A percentile compares a stretch with the other conserved stretches of the same genome.
Evolutionary conservation across 345 rosid species (phyloP).

Genomic region (Trapa bicornis): DNA sequence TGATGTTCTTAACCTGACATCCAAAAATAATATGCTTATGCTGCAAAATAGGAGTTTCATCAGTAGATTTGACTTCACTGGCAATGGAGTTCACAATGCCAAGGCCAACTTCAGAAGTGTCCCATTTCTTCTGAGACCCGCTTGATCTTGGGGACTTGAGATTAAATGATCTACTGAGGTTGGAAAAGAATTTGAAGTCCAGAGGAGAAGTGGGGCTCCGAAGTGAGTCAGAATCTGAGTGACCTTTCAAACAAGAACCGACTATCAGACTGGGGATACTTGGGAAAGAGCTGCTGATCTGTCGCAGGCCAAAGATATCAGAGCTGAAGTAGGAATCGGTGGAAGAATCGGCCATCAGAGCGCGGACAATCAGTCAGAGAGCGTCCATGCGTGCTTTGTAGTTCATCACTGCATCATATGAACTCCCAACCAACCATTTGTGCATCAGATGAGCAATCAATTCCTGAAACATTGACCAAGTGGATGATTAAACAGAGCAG

Average conservation of each 20-base stretch:
- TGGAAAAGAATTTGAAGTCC: constrained; percentile 38
- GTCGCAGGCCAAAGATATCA: constrained; percentile 23
- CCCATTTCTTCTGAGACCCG: constrained; percentile 27
- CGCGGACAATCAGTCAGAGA: neutral
- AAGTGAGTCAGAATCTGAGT: constrained; percentile 24
- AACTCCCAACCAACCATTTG: constrained; percentile 4
- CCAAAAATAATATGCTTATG: constrained; percentile 39
- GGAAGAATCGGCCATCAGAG: constrained; percentile 26
- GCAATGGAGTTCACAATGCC: constrained; percentile 36
- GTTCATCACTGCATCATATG: constrained; percentile 9
- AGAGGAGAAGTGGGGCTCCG: constrained; percentile 57
- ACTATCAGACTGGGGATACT: constrained; percentile 30
- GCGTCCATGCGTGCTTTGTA: constrained; percentile 9
- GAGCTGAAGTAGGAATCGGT: constrained; percentile 15
- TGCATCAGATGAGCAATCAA: neutral
- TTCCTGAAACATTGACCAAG: neutral
- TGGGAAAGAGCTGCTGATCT: constrained; percentile 21
- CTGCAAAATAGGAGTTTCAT: constrained; percentile 21
- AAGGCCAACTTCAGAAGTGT: constrained; percentile 42
- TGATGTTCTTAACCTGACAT: constrained; percentile 28
- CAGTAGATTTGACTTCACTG: constrained; percentile 16
- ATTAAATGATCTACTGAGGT: constrained; percentile 37
- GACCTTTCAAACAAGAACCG: constrained; percentile 21
- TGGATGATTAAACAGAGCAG: neutral
- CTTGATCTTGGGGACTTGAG: constrained; percentile 27